phyloP scores from a whole-genome alignment of 140 eudicot genomes.

The Bidens hawaiensis region DNA sequence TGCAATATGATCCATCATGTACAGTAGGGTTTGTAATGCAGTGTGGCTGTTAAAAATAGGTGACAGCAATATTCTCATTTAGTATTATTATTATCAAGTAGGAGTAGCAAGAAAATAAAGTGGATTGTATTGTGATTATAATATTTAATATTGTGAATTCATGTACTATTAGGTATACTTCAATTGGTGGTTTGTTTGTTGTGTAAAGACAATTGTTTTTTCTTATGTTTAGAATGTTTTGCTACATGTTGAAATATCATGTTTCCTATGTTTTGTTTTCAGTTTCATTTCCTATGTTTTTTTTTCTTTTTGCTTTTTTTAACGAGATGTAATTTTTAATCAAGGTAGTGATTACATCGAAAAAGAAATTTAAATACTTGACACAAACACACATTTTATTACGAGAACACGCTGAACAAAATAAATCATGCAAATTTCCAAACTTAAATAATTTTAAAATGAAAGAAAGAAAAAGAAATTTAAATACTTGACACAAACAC shows the following conservation, averaged over 20 bases:
- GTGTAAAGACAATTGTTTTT: not conserved
- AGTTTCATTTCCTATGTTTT: no score
- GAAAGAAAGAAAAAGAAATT: no score
- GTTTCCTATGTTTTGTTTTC: not conserved
- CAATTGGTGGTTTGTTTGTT: constrained; percentile 3
- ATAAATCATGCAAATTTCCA: no score
- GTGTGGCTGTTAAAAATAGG: constrained; percentile 32
- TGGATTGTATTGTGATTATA: constrained; percentile 33
- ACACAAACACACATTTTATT: no score
- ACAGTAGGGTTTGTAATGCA: constrained; percentile 32
- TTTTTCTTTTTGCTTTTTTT: no score
- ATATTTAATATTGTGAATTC: constrained; percentile 3
- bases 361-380: no score
- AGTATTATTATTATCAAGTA: constrained; percentile 12
- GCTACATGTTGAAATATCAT: constrained; percentile 3
- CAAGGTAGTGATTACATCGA: no score
- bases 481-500: no score
- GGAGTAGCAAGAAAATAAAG: constrained; percentile 37
- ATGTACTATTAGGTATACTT: not conserved
- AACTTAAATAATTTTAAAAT: no score
- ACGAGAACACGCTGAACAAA: no score
- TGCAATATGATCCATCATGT: constrained; percentile 32
- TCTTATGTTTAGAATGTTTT: not conserved
- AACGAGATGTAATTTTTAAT: no score
- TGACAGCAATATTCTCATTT: constrained; percentile 18